Base-by-base conservation (phyloP, 805 yeast species). In the Teunomyces lycoperdinae region DNA sequence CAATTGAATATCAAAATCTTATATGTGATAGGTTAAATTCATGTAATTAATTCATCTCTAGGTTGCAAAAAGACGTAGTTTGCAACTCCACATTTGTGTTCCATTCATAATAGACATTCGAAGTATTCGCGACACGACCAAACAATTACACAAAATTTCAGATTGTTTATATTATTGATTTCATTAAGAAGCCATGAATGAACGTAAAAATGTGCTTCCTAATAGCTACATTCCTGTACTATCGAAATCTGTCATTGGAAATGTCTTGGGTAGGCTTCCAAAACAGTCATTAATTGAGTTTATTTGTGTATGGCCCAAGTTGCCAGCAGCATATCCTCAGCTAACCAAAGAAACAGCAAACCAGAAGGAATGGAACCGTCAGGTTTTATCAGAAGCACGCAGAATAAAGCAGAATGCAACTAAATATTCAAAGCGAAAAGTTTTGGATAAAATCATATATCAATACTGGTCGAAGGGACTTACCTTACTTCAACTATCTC, bases 401-500 rank as follows among this genome's bases (percentile, higher is more conserved):
- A 44, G 36, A 11, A 35, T 54, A 35, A 46, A 54, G 42, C 35
- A 40, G 11, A 27, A 40, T 9, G 32, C 46, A 5, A 20, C 50
- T 3, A 57, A 58, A 43, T 49, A 61, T 39, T 60, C 63, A 8
- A 72, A 71, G 48, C 50, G 63, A 31, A 55, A 60, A 33, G 50
- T 71, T 6, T 66, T 81, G 4, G 81, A 81, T 48, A 59, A 63
- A 31, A 66, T 81, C n/a, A 50, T 80, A 7, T 70, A 62, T 34
- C 76, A 77, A 10, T 76, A 68, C 53, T 85, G 87, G 78, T 66
- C 75, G 1, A 55, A 63, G 5, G 89, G 89, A 0, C 60, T 85
- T 38, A 84, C 83, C 53, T 64, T 84, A 1, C 68, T 82, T 13
- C 95, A 87, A 58, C 58, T 83, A 35, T 84, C 94, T 0, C 89